A percentile compares a stretch with the other conserved stretches of the same genome.
These are phyloP conservation scores for Bombardia bombarda DNA, from an alignment of 495 filamentous ascomycete genomes.

Conservation along the genomic window DNA sequence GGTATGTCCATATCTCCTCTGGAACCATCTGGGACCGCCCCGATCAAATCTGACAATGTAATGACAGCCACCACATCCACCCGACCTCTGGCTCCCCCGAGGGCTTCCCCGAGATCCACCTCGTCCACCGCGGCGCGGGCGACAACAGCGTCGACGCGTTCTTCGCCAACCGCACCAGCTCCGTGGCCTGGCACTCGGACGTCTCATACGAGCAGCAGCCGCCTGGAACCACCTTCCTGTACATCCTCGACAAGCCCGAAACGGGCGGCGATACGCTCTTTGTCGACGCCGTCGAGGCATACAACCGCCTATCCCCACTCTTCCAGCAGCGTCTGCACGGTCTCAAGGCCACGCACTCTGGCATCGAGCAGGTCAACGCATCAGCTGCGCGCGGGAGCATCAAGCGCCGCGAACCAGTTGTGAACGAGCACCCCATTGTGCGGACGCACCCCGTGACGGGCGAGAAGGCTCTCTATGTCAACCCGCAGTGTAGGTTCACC, in stretches of 20 bases:
- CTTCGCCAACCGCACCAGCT: slow-evolving; percentile 57
- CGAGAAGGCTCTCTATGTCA: slow-evolving; percentile 81
- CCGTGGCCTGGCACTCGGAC: slow-evolving; percentile 76
- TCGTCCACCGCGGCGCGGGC: slow-evolving; percentile 66
- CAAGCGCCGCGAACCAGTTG: slow-evolving; percentile 62
- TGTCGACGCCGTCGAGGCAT: slow-evolving; percentile 64
- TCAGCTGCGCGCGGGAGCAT: slow-evolving; percentile 49
- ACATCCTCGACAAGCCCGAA: slow-evolving; percentile 67
- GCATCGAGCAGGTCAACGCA: slow-evolving; percentile 59
- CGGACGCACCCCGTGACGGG: slow-evolving; percentile 77
- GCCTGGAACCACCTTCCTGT: slow-evolving; percentile 79
- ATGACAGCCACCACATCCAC: slow-evolving; percentile 60
- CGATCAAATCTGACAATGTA: not conserved
- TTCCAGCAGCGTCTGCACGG: slow-evolving; percentile 70
- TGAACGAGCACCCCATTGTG: slow-evolving; percentile 64
- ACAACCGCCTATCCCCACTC: slow-evolving; percentile 62
- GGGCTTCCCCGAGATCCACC: slow-evolving; percentile 66
- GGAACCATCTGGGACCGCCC: not conserved
- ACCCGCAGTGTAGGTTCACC: slow-evolving; percentile 68
- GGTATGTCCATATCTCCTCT: slow-evolving; percentile 18
- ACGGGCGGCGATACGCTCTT: slow-evolving; percentile 77
- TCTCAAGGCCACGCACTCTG: slow-evolving; percentile 68
- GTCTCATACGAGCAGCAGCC: slow-evolving; percentile 77
- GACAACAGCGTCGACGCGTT: slow-evolving; percentile 49
- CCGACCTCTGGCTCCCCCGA: slow-evolving; percentile 66